Conservation (phyloP, 148 eudicot species). For the Chenopodium suecicum region DNA sequence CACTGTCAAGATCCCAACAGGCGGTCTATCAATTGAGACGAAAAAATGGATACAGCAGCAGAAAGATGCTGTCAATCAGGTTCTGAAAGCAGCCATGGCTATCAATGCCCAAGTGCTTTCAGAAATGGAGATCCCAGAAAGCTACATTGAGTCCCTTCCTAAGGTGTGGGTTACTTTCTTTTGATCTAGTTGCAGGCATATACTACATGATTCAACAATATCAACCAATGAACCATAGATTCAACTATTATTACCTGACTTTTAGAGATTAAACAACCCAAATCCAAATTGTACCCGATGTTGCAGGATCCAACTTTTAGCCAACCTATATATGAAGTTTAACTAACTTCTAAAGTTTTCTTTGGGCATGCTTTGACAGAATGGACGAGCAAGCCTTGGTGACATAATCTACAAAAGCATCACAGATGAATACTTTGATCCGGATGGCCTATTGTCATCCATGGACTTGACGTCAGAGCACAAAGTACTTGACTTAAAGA, state of each 20-base stretch:
- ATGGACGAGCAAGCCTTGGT: slow-evolving; percentile 83
- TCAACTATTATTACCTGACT: too few species aligned
- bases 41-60: slow-evolving; percentile 70
- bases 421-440: slow-evolving; percentile 65
- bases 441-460: slow-evolving; percentile 34
- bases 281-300: too few species aligned
- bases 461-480: slow-evolving; percentile 72
- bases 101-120: slow-evolving; percentile 79
- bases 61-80: slow-evolving; percentile 83
- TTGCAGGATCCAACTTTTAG: too few species aligned
- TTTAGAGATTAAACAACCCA: too few species aligned
- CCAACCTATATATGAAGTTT: too few species aligned
- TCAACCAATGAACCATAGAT: background rate
- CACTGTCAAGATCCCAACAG: slow-evolving; percentile 64
- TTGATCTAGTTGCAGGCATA: background rate
- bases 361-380: slow-evolving; percentile 35
- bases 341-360: background rate
- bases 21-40: slow-evolving; percentile 60
- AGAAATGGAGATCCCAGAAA: slow-evolving; percentile 86
- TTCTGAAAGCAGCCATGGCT: slow-evolving; percentile 88
- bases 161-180: slow-evolving; percentile 40
- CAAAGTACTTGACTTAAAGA: slow-evolving; percentile 76
- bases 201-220: background rate
- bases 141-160: slow-evolving; percentile 77
- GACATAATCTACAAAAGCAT: slow-evolving; percentile 70